phyloP scores from a whole-genome alignment of 768 basidiomycete species.

The Pholiota conissans region DNA sequence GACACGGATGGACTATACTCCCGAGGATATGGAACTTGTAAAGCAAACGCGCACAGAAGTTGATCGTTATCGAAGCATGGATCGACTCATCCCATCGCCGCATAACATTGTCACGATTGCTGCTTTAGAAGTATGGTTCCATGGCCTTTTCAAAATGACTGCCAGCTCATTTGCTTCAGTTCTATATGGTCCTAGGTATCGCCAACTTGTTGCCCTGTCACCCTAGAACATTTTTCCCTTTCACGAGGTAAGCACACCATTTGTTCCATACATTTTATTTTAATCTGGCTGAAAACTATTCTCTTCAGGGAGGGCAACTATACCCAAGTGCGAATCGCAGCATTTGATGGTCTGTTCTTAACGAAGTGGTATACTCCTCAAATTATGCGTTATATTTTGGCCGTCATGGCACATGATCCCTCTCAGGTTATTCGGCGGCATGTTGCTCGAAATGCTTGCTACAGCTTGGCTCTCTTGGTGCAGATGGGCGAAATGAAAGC shows the following conservation, averaged over 20 bases:
- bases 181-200: constrained; percentile 74
- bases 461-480: constrained; percentile 82
- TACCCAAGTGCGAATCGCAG: constrained; percentile 85
- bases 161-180: constrained; percentile 42
- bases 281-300: constrained; percentile 12
- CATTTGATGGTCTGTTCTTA: constrained; percentile 92
- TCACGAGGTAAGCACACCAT: constrained; percentile 68
- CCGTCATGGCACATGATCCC: constrained; percentile 83
- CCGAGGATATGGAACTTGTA: constrained; percentile 68
- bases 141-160: neutral
- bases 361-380: constrained; percentile 85
- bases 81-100: constrained; percentile 89
- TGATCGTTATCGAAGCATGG: constrained; percentile 92
- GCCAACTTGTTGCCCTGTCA: constrained; percentile 80
- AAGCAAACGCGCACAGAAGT: constrained; percentile 79
- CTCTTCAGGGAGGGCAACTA: constrained; percentile 92
- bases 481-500: constrained; percentile 91
- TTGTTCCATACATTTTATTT: neutral
- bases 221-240: constrained; percentile 76
- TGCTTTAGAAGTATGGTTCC: constrained; percentile 75
- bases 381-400: constrained; percentile 85
- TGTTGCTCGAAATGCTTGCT: constrained; percentile 82
- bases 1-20: constrained; percentile 61
- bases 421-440: constrained; percentile 83
- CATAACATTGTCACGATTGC: constrained; percentile 94